These are phyloP conservation scores for Penicillium decumbens DNA, from an alignment of 2,329 filamentous ascomycete species.

Conservation along the genomic window DNA sequence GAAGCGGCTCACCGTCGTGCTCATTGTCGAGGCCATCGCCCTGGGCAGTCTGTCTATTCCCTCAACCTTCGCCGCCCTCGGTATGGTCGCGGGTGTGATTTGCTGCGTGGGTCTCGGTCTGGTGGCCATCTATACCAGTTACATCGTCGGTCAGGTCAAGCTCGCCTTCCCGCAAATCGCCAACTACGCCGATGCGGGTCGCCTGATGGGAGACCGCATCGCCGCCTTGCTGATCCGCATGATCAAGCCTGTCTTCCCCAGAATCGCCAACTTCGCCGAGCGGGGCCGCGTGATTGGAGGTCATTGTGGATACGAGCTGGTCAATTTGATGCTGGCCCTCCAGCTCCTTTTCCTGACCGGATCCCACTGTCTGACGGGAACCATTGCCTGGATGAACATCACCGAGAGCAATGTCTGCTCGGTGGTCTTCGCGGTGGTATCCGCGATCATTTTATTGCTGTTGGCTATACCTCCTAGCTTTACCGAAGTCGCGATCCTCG, in stretches of 20 bases:
- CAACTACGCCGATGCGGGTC: constrained; percentile 43
- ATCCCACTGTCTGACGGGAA: constrained; percentile 45
- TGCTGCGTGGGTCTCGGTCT: constrained; percentile 36
- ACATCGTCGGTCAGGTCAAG: constrained; percentile 38
- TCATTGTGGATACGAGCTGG: constrained; percentile 38
- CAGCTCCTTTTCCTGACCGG: constrained; percentile 42
- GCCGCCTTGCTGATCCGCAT: background rate
- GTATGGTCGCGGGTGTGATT: constrained; percentile 45
- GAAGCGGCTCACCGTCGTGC: constrained; percentile 47
- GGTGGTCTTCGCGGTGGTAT: constrained; percentile 40
- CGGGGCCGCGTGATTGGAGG: constrained; percentile 35
- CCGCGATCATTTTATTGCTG: constrained; percentile 32
- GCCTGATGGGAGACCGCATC: constrained; percentile 36
- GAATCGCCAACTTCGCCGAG: constrained; percentile 42
- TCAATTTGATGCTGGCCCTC: constrained; percentile 40
- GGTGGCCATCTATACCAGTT: constrained; percentile 40
- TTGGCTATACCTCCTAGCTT: constrained; percentile 32
- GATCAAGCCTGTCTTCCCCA: constrained; percentile 31
- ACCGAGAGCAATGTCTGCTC: constrained; percentile 38
- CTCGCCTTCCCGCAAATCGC: constrained; percentile 34
- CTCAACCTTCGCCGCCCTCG: constrained; percentile 42
- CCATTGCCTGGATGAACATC: constrained; percentile 44
- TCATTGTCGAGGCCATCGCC: constrained; percentile 49
- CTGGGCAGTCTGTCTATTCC: constrained; percentile 45
- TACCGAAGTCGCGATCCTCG: constrained; percentile 33